Evolutionary conservation across 257 asterid genomes (phyloP), one percentile per base, ranked within the genome.

Genomic region (Penstemon newberryi): DNA sequence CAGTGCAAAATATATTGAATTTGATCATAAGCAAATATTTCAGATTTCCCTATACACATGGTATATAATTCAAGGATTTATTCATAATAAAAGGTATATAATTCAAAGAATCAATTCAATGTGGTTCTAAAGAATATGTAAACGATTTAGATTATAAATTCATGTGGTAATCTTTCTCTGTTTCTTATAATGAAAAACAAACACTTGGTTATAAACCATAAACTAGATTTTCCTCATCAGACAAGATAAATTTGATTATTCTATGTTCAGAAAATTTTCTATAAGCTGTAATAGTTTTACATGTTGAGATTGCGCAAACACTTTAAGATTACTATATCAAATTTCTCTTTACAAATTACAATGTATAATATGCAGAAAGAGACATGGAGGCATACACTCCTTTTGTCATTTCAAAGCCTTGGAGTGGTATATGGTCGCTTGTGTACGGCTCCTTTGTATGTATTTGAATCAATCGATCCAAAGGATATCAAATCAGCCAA

Each of bases 341-440:
- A 52, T 47, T 44, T 73, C 18, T 57, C 38, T 70, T 19, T 65
- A 15, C 18, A 15, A 15, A 15, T 15, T 44, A 50, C 15, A n/a
- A 41, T 67, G 61, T 62, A 8, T 25, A 61, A 70, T 65, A 40
- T 63, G 74, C 80, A 81, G 85, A 80, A 77, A 55, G 85, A 80
- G 49, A 77, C 85, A 57, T 81, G 94, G 91, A 76, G 67, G 57
- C 87, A 54, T 11, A 86, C 94, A 3, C 72, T 88, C 7, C 72
- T 90, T 72, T 78, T 90, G 61, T 85, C 97, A 46, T 90, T 93
- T 81, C 99, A 90, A 78, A 93, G 96, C 87, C 85, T 93, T 45
- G 99, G 99, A 64, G 86, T 90, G 72, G 83, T 93, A 66, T 93
- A 86, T 66, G 97, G 99, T 60, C 91, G 96, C 45, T 77, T 93